Conservation (phyloP, 164 flowering plant species). For the Magnolia officinalis region DNA sequence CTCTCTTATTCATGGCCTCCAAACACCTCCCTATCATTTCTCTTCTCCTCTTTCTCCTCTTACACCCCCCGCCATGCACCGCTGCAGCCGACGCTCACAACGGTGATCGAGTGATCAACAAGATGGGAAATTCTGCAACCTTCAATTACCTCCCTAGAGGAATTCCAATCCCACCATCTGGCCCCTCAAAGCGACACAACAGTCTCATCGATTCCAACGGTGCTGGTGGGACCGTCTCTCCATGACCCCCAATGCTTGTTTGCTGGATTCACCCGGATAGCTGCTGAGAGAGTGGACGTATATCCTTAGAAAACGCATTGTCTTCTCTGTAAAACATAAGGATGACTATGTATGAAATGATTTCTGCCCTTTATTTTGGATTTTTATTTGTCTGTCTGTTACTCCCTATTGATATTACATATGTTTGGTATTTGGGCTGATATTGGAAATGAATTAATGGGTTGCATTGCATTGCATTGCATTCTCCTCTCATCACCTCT, state of each 20-base stretch:
- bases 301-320: no score
- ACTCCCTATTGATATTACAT: no score
- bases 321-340: no score
- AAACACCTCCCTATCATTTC: not conserved
- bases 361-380: no score
- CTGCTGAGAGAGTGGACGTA: no score
- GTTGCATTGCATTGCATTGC: no score
- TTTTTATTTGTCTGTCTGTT: no score
- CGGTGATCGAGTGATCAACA: not conserved
- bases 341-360: no score
- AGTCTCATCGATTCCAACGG: not conserved
- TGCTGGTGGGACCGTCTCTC: not conserved
- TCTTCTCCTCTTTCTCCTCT: not conserved
- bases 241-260: not conserved
- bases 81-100: not conserved
- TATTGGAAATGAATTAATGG: no score
- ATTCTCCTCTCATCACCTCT: no score
- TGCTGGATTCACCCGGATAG: no score
- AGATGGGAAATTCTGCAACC: not conserved
- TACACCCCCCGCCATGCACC: not conserved
- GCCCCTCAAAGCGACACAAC: constrained; percentile 1
- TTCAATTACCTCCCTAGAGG: not conserved
- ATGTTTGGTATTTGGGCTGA: no score
- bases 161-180: not conserved
- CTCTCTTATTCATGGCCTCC: not conserved